Evolutionary conservation across 352 stramenopile species (phyloP), one percentile per base, ranked within the genome.

Genomic region (Phytophthora brassicae): DNA sequence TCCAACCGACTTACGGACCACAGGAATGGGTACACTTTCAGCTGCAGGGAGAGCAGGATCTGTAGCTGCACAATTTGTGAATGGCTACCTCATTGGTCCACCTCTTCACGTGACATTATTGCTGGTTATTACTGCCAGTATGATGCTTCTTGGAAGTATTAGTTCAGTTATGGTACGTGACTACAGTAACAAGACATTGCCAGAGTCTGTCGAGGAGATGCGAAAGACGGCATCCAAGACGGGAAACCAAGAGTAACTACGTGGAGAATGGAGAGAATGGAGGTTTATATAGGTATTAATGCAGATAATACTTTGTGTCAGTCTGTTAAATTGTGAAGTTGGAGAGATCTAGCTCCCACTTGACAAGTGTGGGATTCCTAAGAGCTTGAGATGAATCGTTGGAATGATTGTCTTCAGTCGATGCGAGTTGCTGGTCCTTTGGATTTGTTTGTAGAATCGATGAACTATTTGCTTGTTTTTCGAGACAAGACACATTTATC

Each of bases 1-100:
- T 66, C 93, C 93, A 14, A 97, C 91, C 0, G 64, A 85, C 17
- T 81, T 98, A 11, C 79, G 93, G 63, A 95, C 86, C 29, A 97
- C 88, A 9, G 93, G 88, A 0, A 97, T 97, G 86, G 90, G 90
- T 0, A 60, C 96, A 23, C 84, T 96, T 50, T 88, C 88, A 0
- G 89, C 88, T 2, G 78, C 72, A 28, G 93, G 90, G 2, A 77
- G 89, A 52, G 73, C 90, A 20, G 93, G 90, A 14, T 94, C 89
- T 2, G 89, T 98, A 41, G 66, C 95, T 19, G 90, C 90, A 16
- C 93, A 98, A 72, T 96, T 97, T 74, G 83, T 95, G 11, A 96
- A 96, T 45, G 89, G 88, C 0, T 92, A 82, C 35, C 77, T 97
- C 24, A 75, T 96, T 7, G 82, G 79, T 1, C 82, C 84, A 23